Conservation (phyloP, 2,329 filamentous ascomycete species). For the Exophiala oligosperma region DNA sequence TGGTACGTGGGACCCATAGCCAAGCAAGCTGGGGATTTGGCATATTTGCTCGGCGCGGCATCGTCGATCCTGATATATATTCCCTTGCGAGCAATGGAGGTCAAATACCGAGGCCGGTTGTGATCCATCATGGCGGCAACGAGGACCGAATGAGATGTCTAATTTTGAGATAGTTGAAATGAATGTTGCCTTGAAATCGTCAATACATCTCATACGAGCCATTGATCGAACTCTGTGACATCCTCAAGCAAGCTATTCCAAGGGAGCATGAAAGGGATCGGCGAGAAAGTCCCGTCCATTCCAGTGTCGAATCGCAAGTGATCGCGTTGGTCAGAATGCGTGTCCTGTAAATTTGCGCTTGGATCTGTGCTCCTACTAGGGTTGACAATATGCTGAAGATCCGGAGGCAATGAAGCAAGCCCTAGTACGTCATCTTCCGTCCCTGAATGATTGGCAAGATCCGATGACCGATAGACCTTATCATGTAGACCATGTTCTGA, state of each 20-base stretch:
- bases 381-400: not conserved
- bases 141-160: not conserved
- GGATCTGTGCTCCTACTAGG: not conserved
- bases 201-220: not conserved
- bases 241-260: conserved; percentile 3
- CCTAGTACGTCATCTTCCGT: not conserved
- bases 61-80: conserved; percentile 5
- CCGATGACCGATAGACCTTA: not conserved
- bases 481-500: not conserved
- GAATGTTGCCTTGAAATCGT: not conserved
- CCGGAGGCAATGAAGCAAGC: not conserved
- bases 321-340: not conserved
- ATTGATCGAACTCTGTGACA: conserved; percentile 2
- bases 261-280: not conserved
- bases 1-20: conserved; percentile 68
- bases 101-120: conserved; percentile 5
- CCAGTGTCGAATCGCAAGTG: not conserved
- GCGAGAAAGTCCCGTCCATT: not conserved
- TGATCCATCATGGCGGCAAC: not conserved
- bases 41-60: not conserved
- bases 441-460: not conserved
- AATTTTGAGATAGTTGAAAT: not conserved
- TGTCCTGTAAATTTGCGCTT: not conserved
- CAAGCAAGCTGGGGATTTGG: conserved; percentile 50
- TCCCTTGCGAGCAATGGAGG: conserved; percentile 2